Conservation (phyloP, 495 filamentous ascomycete genomes). For the Durotheca rogersii region DNA sequence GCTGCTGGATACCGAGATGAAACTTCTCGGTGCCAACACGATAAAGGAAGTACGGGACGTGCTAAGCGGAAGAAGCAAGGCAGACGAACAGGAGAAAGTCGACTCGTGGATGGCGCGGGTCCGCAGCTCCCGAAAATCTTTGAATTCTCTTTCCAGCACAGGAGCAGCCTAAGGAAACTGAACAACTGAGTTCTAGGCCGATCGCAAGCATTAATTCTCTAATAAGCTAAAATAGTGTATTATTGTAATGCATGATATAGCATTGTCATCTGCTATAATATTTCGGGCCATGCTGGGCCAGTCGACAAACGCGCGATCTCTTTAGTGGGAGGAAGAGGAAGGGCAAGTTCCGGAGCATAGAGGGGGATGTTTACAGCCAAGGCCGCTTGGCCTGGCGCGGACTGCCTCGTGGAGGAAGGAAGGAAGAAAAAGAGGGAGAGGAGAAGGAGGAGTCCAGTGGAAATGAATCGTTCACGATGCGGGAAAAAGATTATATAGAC, state of each 20-base stretch:
- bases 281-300: background rate
- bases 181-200: too few species aligned
- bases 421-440: background rate
- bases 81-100: slow-evolving; percentile 49
- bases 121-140: slow-evolving; percentile 65
- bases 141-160: too few species aligned
- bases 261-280: too few species aligned
- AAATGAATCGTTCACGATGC: slow-evolving; percentile 18
- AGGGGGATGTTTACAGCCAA: background rate
- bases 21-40: slow-evolving; percentile 39
- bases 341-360: slow-evolving; percentile 6
- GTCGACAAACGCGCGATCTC: background rate
- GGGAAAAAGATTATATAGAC: slow-evolving; percentile 11
- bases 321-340: background rate
- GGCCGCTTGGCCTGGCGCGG: slow-evolving; percentile 16
- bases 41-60: slow-evolving; percentile 36
- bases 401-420: background rate
- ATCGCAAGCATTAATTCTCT: too few species aligned
- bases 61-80: slow-evolving; percentile 23
- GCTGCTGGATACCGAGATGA: slow-evolving; percentile 51
- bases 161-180: too few species aligned
- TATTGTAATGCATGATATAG: too few species aligned
- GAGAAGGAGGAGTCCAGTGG: slow-evolving; percentile 2
- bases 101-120: slow-evolving; percentile 71
- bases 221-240: too few species aligned